Percentiles rank a stretch among this genome's conserved stretches.
Evolutionary conservation across 306 rosid species (phyloP).

Genomic region (Cucumis hystrix): DNA sequence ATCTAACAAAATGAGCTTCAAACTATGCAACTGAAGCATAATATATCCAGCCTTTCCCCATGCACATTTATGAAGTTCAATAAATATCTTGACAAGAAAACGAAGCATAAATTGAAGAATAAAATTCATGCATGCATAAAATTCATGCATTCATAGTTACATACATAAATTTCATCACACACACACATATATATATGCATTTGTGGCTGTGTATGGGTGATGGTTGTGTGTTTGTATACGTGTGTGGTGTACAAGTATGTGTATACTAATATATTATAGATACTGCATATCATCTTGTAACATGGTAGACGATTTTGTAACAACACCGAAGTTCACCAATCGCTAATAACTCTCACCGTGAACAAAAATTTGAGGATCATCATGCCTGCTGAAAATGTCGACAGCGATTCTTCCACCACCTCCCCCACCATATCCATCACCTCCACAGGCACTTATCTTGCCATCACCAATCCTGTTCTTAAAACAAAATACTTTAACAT

Average conservation of each 20-base stretch:
- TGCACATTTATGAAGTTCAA: not conserved
- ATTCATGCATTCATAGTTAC: not conserved
- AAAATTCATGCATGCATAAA: not conserved
- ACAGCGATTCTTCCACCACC: constrained; percentile 59
- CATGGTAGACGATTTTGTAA: not conserved
- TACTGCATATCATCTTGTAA: not conserved
- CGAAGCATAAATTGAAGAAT: not conserved
- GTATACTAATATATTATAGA: not conserved
- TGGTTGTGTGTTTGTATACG: not conserved
- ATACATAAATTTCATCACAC: not conserved
- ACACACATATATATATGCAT: not conserved
- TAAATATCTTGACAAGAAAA: not conserved
- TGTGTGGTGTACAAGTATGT: not conserved
- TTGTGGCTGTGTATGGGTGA: not conserved
- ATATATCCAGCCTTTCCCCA: not conserved
- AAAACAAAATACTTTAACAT: constrained; percentile 4
- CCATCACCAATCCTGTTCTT: constrained; percentile 54
- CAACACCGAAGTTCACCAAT: not conserved
- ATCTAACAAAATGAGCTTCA: not conserved
- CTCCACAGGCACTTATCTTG: constrained; percentile 51
- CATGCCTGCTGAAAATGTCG: constrained; percentile 53
- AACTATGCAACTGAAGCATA: not conserved
- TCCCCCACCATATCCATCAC: constrained; percentile 49
- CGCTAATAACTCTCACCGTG: constrained; percentile 30
- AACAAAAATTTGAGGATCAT: constrained; percentile 37